These are phyloP conservation scores for Kregervanrija pseudodelftensis DNA, from an alignment of 805 yeast genomes.

Conservation along the genomic window DNA sequence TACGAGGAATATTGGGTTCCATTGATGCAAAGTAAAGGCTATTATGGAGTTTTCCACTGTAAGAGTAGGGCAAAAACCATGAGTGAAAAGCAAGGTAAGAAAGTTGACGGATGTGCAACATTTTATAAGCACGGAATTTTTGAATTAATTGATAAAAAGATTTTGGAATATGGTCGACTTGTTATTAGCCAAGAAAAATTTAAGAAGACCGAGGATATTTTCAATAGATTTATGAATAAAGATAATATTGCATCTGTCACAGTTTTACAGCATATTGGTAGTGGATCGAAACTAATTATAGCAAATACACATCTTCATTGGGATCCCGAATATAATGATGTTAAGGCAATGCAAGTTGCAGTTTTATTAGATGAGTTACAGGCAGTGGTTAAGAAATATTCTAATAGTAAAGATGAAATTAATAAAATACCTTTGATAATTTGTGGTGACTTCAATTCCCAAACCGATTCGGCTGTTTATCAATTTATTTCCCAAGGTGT, in stretches of 20 bases:
- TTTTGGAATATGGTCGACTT: slow-evolving; percentile 75
- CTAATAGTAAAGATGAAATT: slow-evolving; percentile 23
- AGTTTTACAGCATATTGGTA: slow-evolving; percentile 61
- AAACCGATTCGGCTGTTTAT: slow-evolving; percentile 82
- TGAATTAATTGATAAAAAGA: slow-evolving; percentile 59
- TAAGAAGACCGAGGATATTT: slow-evolving; percentile 88
- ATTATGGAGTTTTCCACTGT: slow-evolving; percentile 73
- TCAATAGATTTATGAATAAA: slow-evolving; percentile 92
- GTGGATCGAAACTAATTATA: slow-evolving; percentile 66
- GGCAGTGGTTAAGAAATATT: slow-evolving; percentile 41
- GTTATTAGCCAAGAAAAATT: slow-evolving; percentile 79
- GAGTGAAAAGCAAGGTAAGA: slow-evolving; percentile 70
- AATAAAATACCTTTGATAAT: slow-evolving; percentile 64
- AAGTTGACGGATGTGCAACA: slow-evolving; percentile 98
- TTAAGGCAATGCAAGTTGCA: slow-evolving; percentile 92
- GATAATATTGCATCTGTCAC: slow-evolving; percentile 85
- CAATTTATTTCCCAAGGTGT: slow-evolving; percentile 79
- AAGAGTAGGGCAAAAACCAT: slow-evolving; percentile 91
- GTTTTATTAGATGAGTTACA: slow-evolving; percentile 85
- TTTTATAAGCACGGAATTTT: slow-evolving; percentile 70
- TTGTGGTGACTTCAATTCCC: slow-evolving; percentile 95
- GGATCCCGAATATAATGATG: slow-evolving; percentile 97
- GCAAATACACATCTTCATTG: slow-evolving; percentile 95
- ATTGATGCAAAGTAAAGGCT: slow-evolving; percentile 62
- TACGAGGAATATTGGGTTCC: slow-evolving; percentile 86